phyloP scores from a whole-genome alignment of 2,329 filamentous ascomycete species.

The Ceratocystis alfenasii region DNA sequence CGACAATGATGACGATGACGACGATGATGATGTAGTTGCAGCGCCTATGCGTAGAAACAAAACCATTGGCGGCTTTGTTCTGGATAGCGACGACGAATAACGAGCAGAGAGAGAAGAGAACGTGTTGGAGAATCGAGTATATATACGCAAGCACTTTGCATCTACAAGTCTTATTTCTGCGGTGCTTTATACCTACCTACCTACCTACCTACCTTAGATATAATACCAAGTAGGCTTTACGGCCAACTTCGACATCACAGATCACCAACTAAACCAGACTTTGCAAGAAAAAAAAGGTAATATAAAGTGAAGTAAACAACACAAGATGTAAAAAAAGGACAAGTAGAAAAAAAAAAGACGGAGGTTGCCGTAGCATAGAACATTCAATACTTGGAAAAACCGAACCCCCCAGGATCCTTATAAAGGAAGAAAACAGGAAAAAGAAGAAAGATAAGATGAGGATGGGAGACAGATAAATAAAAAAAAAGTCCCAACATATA shows the following conservation, averaged over 20 bases:
- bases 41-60: neutral
- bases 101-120: neutral
- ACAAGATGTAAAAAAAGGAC: neutral
- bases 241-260: no score
- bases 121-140: neutral
- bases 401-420: neutral
- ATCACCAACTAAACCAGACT: no score
- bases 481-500: neutral
- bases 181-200: neutral
- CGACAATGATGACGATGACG: constrained; percentile 12
- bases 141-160: neutral
- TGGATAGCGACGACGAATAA: constrained; percentile 15
- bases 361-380: neutral
- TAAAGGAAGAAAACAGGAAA: neutral
- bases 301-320: neutral
- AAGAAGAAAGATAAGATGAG: neutral
- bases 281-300: no score
- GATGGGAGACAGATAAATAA: no score
- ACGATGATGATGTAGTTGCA: constrained; percentile 11
- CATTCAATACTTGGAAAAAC: neutral
- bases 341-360: neutral
- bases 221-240: no score
- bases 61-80: constrained; percentile 19
- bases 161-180: neutral
- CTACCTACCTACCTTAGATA: no score